Percentiles rank a stretch among this genome's conserved stretches.
Conservation (phyloP, 2,329 filamentous ascomycete species). For the Dendryphion nanum region DNA sequence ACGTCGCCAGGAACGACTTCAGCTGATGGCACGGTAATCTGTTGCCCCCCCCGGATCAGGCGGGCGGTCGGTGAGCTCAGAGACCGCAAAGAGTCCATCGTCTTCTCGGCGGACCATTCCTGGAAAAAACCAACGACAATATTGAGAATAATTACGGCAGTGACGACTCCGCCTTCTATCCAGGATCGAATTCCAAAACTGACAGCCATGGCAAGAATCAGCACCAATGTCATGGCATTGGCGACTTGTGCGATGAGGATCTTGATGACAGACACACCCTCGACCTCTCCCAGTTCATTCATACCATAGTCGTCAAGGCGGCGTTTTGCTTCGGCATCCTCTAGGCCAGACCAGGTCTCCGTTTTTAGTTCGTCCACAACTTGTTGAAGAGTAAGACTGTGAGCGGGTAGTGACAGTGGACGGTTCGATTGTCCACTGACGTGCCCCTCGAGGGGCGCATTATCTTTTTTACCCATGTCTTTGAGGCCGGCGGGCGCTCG, state of each 20-base stretch:
- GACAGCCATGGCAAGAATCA: conserved; percentile 49
- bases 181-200: conserved; percentile 48
- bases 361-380: conserved; percentile 60
- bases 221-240: conserved; percentile 73
- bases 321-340: conserved; percentile 54
- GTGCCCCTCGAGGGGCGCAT: too few relatives aligned
- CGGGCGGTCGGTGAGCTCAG: conserved; percentile 47
- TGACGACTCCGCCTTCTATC: conserved; percentile 49
- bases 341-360: conserved; percentile 66
- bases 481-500: too few relatives aligned
- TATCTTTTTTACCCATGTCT: too few relatives aligned
- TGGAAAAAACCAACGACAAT: conserved; percentile 47
- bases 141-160: conserved; percentile 46
- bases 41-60: conserved; percentile 53
- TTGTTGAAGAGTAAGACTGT: conserved; percentile 55
- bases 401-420: conserved; percentile 60
- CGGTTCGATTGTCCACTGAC: conserved; percentile 46
- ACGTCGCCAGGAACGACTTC: too few relatives aligned
- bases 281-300: conserved; percentile 71
- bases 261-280: conserved; percentile 68
- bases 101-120: conserved; percentile 49
- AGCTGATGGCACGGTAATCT: conserved; percentile 52
- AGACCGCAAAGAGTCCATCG: conserved; percentile 48
- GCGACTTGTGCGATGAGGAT: conserved; percentile 71
- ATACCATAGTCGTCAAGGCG: conserved; percentile 51